A percentile compares a stretch with the other conserved stretches of the same genome.
These are phyloP conservation scores for Trichoderma aggressivum DNA, from an alignment of 2,329 filamentous ascomycete genomes.

Conservation along the genomic window DNA sequence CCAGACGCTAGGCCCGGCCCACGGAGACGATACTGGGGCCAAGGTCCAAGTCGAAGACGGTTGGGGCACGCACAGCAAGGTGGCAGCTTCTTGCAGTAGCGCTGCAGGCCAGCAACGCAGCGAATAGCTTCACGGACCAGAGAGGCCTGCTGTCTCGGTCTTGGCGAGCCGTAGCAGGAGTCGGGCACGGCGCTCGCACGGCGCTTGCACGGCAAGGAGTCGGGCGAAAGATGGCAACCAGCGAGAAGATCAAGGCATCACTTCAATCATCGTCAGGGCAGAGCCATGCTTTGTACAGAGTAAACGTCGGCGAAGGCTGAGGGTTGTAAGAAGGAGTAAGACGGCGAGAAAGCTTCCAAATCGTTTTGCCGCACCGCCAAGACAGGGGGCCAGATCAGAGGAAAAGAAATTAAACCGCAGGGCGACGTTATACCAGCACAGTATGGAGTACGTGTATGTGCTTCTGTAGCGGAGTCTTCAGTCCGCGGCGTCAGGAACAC, in stretches of 20 bases:
- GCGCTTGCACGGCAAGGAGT: background rate
- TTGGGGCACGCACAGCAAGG: background rate
- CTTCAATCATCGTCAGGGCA: background rate
- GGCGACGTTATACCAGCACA: constrained; percentile 1
- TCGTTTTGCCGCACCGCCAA: background rate
- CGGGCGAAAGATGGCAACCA: background rate
- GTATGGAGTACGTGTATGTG: background rate
- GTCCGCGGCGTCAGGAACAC: background rate
- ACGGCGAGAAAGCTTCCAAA: background rate
- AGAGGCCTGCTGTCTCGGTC: background rate
- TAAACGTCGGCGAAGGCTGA: background rate
- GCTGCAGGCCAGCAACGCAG: background rate
- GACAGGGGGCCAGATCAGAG: background rate
- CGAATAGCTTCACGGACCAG: background rate
- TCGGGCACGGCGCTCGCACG: background rate
- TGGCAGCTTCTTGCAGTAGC: constrained; percentile 10
- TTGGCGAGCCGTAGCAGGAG: background rate
- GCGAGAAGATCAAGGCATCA: background rate
- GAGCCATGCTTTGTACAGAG: background rate
- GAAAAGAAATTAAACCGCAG: constrained; percentile 4
- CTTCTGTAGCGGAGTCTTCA: background rate
- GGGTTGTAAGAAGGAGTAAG: background rate
- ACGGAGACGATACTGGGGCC: constrained; percentile 10
- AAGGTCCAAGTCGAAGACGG: background rate
- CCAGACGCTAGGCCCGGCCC: constrained; percentile 19